phyloP scores from a whole-genome alignment of 163 green algal species.

The Volvox carteri region DNA sequence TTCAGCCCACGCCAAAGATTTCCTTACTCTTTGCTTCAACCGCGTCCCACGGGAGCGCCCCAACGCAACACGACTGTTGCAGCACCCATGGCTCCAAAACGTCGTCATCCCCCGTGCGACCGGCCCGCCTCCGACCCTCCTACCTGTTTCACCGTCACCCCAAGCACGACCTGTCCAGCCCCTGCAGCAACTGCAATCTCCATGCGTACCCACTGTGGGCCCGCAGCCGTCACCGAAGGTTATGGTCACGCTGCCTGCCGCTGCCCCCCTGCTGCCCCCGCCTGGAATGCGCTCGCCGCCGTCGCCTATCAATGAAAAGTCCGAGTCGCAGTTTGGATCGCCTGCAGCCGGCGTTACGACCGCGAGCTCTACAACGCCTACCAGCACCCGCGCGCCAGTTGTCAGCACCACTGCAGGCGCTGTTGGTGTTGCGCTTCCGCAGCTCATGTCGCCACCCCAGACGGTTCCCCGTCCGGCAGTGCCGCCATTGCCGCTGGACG shows the following conservation, averaged over 20 bases:
- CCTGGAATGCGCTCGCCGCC: slow-evolving; percentile 52
- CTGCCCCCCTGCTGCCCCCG: slow-evolving; percentile 21
- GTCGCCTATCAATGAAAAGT: slow-evolving; percentile 64
- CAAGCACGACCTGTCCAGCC: neutral
- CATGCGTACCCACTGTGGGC: too few species aligned
- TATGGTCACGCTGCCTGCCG: neutral
- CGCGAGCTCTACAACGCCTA: slow-evolving; percentile 8
- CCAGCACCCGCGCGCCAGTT: neutral
- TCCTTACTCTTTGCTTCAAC: slow-evolving; percentile 92
- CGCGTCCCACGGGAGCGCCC: slow-evolving; percentile 70
- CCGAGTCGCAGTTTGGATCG: slow-evolving; percentile 28
- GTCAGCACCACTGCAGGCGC: neutral
- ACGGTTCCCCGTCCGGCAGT: neutral
- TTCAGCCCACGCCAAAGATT: slow-evolving; percentile 85
- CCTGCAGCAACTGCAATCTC: slow-evolving; percentile 4
- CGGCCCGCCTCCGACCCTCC: slow-evolving; percentile 21
- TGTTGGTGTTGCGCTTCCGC: neutral
- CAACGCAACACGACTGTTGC: slow-evolving; percentile 85
- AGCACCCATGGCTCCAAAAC: slow-evolving; percentile 88
- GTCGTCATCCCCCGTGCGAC: slow-evolving; percentile 40
- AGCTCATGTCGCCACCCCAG: neutral
- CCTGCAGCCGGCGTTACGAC: neutral
- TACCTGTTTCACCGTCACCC: slow-evolving; percentile 12
- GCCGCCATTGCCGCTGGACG: slow-evolving; percentile 54
- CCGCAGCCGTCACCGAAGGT: slow-evolving; percentile 9